These are phyloP conservation scores for Phlebiopsis gigantea DNA, from an alignment of 768 basidiomycete genomes.

Conservation along the genomic window DNA sequence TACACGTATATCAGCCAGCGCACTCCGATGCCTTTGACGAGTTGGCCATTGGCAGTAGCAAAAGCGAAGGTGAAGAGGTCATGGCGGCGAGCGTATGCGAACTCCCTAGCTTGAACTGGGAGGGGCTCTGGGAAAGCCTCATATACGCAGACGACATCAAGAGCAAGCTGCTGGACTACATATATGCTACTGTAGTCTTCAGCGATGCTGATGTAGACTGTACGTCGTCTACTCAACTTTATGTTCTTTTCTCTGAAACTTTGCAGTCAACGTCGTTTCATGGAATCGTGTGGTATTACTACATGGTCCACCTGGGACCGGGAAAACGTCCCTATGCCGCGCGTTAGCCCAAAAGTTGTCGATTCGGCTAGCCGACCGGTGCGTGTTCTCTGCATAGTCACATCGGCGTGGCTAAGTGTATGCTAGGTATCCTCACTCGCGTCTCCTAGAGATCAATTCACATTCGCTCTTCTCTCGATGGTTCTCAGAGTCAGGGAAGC, in stretches of 20 bases:
- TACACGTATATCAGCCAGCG: conserved; percentile 85
- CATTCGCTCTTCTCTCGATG: conserved; percentile 98
- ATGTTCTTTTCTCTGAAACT: too few relatives aligned
- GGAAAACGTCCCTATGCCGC: conserved; percentile 92
- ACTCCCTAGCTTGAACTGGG: conserved; percentile 76
- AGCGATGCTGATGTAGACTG: conserved; percentile 85
- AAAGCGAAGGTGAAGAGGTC: conserved; percentile 64
- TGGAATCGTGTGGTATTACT: conserved; percentile 95
- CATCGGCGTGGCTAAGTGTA: not conserved
- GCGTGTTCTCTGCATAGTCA: conserved; percentile 10
- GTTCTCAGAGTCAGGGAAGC: conserved; percentile 99
- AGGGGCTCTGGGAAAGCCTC: conserved; percentile 90
- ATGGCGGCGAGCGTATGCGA: conserved; percentile 89
- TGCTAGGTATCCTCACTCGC: conserved; percentile 74
- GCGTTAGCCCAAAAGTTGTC: conserved; percentile 95
- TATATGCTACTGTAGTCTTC: conserved; percentile 90
- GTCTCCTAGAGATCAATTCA: conserved; percentile 94
- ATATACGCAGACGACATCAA: conserved; percentile 86
- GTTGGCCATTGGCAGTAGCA: conserved; percentile 47
- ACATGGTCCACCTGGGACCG: conserved; percentile 96
- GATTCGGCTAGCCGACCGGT: conserved; percentile 85
- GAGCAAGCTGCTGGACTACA: conserved; percentile 84
- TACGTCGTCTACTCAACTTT: conserved; percentile 35
- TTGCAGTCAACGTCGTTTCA: conserved; percentile 80
- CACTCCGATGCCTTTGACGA: conserved; percentile 69